Conservation (phyloP, 2,329 filamentous ascomycete genomes). For the Hypoxylon sp. region DNA sequence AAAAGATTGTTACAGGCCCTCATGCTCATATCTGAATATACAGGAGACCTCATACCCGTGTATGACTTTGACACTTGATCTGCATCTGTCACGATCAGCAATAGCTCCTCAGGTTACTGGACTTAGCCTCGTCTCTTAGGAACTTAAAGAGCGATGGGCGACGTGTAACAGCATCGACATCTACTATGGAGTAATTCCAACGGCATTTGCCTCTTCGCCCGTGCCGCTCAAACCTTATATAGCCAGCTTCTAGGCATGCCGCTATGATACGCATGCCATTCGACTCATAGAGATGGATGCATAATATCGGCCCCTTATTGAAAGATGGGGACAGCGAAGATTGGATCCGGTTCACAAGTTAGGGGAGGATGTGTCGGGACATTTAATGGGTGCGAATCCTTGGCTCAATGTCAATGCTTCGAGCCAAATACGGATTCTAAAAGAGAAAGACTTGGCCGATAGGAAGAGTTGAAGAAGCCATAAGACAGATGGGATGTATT, state of each 20-base stretch:
- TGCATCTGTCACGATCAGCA: slow-evolving; percentile 2
- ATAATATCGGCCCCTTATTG: neutral
- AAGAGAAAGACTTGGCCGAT: neutral
- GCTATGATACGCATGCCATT: neutral
- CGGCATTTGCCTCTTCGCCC: neutral
- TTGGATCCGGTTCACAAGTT: neutral
- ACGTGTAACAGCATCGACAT: slow-evolving; percentile 3
- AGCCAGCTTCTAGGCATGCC: neutral
- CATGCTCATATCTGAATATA: slow-evolving; percentile 52
- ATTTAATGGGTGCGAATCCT: neutral
- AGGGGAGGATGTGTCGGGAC: neutral
- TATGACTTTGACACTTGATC: slow-evolving; percentile 53
- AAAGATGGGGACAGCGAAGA: neutral
- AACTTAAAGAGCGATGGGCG: neutral
- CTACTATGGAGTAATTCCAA: neutral
- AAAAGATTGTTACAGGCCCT: slow-evolving; percentile 55
- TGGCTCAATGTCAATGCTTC: neutral
- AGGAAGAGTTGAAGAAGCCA: neutral
- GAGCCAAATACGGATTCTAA: neutral
- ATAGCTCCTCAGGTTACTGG: neutral
- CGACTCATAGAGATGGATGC: neutral
- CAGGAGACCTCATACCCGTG: slow-evolving; percentile 63
- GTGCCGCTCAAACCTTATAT: neutral
- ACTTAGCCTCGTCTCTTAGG: neutral
- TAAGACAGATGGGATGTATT: neutral